Conservation (phyloP, 805 yeast genomes). For the Candida pseudofarinosa region DNA sequence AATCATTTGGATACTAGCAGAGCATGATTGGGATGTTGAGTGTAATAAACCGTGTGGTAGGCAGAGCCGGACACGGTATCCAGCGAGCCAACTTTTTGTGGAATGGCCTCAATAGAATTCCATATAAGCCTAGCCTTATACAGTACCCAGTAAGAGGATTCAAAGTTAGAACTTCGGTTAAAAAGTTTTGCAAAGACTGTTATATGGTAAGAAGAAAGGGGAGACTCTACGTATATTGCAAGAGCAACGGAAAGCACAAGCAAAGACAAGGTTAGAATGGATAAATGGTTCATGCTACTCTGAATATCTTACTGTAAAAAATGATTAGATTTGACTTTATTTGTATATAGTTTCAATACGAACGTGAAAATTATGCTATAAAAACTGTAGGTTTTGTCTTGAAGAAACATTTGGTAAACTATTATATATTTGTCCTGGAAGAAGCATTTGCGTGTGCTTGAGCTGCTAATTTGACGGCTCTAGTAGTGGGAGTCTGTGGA, state of each 20-base stretch:
- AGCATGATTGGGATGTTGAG: slow-evolving; percentile 18
- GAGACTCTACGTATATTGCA: slow-evolving; percentile 88
- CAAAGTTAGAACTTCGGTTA: slow-evolving; percentile 89
- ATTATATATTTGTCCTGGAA: background rate
- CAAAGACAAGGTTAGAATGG: slow-evolving; percentile 72
- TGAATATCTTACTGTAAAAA: no score
- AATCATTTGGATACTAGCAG: background rate
- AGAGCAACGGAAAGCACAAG: slow-evolving; percentile 87
- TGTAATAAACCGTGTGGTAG: slow-evolving; percentile 14
- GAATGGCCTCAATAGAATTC: background rate
- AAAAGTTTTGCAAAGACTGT: slow-evolving; percentile 90
- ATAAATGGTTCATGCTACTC: background rate
- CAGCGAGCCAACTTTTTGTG: background rate
- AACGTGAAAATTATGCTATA: background rate
- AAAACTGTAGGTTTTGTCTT: background rate
- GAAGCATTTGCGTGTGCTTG: slow-evolving; percentile 4
- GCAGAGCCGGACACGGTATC: slow-evolving; percentile 9
- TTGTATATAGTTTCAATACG: background rate
- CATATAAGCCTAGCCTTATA: slow-evolving; percentile 3
- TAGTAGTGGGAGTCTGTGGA: slow-evolving; percentile 27
- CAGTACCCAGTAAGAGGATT: slow-evolving; percentile 54
- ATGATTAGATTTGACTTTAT: background rate
- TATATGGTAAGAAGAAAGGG: slow-evolving; percentile 92
- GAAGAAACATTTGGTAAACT: background rate
- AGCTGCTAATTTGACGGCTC: slow-evolving; percentile 33